Evolutionary conservation across 2,329 filamentous ascomycete species (phyloP).

Genomic region (Lasiodiplodia citricola): DNA sequence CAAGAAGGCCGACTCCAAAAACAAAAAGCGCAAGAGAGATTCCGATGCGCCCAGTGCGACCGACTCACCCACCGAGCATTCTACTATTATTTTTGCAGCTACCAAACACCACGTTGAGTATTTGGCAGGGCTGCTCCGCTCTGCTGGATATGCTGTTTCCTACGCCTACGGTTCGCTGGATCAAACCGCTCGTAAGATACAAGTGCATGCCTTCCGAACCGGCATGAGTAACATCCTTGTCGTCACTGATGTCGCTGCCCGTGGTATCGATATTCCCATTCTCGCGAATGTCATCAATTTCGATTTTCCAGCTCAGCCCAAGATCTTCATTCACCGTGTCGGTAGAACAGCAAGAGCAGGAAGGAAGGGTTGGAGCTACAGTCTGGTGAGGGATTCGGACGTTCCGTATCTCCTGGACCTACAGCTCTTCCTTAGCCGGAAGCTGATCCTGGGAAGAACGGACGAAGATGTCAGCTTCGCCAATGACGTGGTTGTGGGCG

Average conservation of each 20-base stretch:
- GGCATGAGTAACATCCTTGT: slow-evolving; percentile 90
- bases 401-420: slow-evolving; percentile 91
- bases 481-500: slow-evolving; percentile 82
- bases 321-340: slow-evolving; percentile 95
- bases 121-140: slow-evolving; percentile 76
- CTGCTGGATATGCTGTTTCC: slow-evolving; percentile 85
- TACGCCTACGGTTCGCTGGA: slow-evolving; percentile 95
- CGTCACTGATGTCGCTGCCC: slow-evolving; percentile 93
- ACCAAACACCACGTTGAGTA: slow-evolving; percentile 99
- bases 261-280: slow-evolving; percentile 97
- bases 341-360: slow-evolving; percentile 95
- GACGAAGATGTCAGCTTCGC: slow-evolving; percentile 71
- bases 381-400: slow-evolving; percentile 84
- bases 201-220: slow-evolving; percentile 86
- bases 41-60: slow-evolving; percentile 56
- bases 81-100: slow-evolving; percentile 91
- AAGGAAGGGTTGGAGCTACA: slow-evolving; percentile 92
- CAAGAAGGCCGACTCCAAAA: slow-evolving; percentile 61
- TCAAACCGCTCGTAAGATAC: slow-evolving; percentile 88
- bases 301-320: slow-evolving; percentile 95
- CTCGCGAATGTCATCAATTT: slow-evolving; percentile 98
- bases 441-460: slow-evolving; percentile 75
- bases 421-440: slow-evolving; percentile 90
- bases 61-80: slow-evolving; percentile 82
- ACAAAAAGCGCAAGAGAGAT: slow-evolving; percentile 80